Percentiles rank a stretch among this genome's conserved stretches.
These are phyloP conservation scores for Myochromella boudieri DNA, from an alignment of 768 basidiomycete species.

Conservation along the genomic window DNA sequence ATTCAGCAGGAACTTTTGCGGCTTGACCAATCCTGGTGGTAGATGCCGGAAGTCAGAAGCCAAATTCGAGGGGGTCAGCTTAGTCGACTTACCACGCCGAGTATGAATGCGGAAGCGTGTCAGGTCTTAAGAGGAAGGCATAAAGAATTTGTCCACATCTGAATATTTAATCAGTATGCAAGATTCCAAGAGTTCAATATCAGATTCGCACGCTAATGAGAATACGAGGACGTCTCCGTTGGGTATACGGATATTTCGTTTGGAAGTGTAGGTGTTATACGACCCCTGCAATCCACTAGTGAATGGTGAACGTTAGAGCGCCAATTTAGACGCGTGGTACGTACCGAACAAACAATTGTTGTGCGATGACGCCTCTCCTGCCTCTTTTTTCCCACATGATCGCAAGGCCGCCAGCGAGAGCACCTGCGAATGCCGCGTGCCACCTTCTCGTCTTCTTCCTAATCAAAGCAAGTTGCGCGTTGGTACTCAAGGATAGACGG, in stretches of 20 bases:
- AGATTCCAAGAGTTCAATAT: neutral
- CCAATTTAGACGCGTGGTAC: conserved; percentile 20
- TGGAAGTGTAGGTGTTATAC: conserved; percentile 76
- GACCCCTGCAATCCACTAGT: conserved; percentile 84
- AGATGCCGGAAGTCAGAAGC: neutral
- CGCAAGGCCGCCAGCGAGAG: conserved; percentile 68
- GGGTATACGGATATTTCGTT: conserved; percentile 68
- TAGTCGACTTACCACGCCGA: conserved; percentile 54
- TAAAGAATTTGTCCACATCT: conserved; percentile 90
- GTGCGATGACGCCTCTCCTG: conserved; percentile 67
- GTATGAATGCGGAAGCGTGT: conserved; percentile 82
- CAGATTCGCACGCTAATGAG: conserved; percentile 58
- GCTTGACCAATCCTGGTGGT: conserved; percentile 67
- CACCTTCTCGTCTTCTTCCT: conserved; percentile 70
- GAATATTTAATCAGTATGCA: neutral
- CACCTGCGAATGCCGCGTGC: conserved; percentile 81
- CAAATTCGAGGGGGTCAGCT: neutral
- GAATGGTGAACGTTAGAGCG: too few relatives aligned
- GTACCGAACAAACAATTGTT: conserved; percentile 87
- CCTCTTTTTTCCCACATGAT: conserved; percentile 77
- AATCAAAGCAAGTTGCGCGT: conserved; percentile 61
- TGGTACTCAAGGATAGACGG: conserved; percentile 61
- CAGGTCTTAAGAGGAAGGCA: conserved; percentile 72
- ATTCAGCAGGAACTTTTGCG: conserved; percentile 57
- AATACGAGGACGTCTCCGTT: conserved; percentile 86